Percentiles rank a stretch among this genome's conserved stretches.
Evolutionary conservation across 371 early-diverging fungal species (phyloP).

Genomic region (Smittium culicis): DNA sequence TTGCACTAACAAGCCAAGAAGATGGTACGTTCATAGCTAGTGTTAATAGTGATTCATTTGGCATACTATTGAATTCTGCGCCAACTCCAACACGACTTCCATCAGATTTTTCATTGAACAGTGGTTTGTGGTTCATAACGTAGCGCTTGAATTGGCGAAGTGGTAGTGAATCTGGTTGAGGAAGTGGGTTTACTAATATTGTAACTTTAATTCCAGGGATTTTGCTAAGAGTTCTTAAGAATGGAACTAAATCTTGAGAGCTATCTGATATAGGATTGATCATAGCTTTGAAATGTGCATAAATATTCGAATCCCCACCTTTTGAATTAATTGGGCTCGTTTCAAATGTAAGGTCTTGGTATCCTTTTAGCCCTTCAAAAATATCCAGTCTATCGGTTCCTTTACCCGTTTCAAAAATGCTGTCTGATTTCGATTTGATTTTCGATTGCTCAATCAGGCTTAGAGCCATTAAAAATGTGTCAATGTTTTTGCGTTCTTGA

Average conservation of each 20-base stretch:
- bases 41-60: conserved; percentile 63
- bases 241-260: conserved; percentile 59
- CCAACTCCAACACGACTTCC: conserved; percentile 33
- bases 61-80: conserved; percentile 58
- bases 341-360: no score
- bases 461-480: no score
- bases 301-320: no score
- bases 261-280: conserved; percentile 48
- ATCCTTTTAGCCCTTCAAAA: no score
- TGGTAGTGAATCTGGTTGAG: conserved; percentile 42
- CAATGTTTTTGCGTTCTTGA: no score
- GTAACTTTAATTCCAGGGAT: conserved; percentile 47
- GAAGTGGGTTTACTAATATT: conserved; percentile 44
- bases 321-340: no score
- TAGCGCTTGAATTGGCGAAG: conserved; percentile 79
- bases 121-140: conserved; percentile 45
- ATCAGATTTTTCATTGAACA: conserved; percentile 37
- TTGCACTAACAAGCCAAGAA: conserved; percentile 78
- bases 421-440: no score
- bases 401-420: no score
- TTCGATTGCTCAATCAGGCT: no score
- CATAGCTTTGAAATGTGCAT: no score
- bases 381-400: no score
- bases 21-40: conserved; percentile 68
- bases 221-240: conserved; percentile 44